Percentiles rank a stretch among this genome's conserved stretches.
These are phyloP conservation scores for Apostasia ramifera DNA, from an alignment of 106 monocot species.

Conservation along the genomic window DNA sequence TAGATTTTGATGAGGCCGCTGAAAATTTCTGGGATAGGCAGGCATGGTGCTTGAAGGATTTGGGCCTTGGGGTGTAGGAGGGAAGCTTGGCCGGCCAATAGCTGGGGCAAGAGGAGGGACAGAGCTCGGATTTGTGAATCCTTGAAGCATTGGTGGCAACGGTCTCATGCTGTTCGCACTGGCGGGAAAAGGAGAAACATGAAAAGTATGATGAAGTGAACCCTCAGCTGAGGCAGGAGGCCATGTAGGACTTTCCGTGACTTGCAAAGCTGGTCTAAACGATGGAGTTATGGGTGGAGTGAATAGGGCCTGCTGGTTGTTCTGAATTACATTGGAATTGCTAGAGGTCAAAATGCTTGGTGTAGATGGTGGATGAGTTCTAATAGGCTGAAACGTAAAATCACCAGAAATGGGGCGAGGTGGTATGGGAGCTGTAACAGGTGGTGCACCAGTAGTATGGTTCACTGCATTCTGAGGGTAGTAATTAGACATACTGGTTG, in stretches of 20 bases:
- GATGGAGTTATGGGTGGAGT: slow-evolving; percentile 30
- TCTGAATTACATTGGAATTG: slow-evolving; percentile 1
- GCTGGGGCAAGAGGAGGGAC: slow-evolving; percentile 2
- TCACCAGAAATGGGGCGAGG: slow-evolving; percentile 41
- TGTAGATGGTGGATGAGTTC: slow-evolving; percentile 21
- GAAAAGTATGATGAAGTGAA: slow-evolving; percentile 1
- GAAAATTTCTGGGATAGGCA: slow-evolving; percentile 11
- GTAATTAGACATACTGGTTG: slow-evolving; percentile 15
- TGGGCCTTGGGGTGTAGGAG: slow-evolving; percentile 7
- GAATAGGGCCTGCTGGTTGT: slow-evolving; percentile 1
- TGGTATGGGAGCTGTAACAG: slow-evolving; percentile 27
- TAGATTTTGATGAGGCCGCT: slow-evolving; percentile 22
- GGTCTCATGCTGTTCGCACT: not conserved
- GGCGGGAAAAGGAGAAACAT: slow-evolving; percentile 9
- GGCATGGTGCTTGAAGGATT: slow-evolving; percentile 1
- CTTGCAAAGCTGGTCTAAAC: slow-evolving; percentile 42
- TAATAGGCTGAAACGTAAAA: slow-evolving; percentile 76
- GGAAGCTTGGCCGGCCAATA: slow-evolving; percentile 15
- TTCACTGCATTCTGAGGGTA: slow-evolving; percentile 8
- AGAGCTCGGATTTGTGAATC: slow-evolving; percentile 17
- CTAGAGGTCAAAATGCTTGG: slow-evolving; percentile 16
- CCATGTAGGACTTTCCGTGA: slow-evolving; percentile 11
- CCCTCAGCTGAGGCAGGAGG: not conserved
- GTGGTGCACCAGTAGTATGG: slow-evolving; percentile 4
- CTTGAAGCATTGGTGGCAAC: slow-evolving; percentile 16